Evolutionary conservation across 2,329 filamentous ascomycete species (phyloP), one percentile per base, ranked within the genome.

Genomic region (Lasiodiplodia sp.): DNA sequence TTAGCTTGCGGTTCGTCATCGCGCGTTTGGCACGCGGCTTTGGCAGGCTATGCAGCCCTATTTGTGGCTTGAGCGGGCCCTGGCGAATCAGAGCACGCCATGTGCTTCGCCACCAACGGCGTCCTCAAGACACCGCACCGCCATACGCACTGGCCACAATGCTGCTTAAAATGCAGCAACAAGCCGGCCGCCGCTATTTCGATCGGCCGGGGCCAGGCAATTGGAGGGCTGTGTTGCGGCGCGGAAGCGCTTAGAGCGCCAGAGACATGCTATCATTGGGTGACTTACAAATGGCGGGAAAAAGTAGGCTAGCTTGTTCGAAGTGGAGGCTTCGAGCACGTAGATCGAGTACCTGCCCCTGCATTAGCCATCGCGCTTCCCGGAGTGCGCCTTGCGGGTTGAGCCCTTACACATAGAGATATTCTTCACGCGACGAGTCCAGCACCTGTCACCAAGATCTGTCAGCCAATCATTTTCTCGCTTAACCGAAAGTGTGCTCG

Each of bases 351-450:
- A 86, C 70, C 83, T 86, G 68, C 55, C 70, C 60, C 69, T 90
- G 86, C 67, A 89, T 83, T 72, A 89, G 89, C 77, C 89, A 89
- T 88, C 60, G 85, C 72, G 85, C 87, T 79, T 55, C 52, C 62
- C 55, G 56, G 31, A 66, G 53, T 67, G 21, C 69, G 70, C 67
- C 68, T 72, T 71, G 68, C 49, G 37, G 2, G 79, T 75, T 90
- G 38, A 60, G 62, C 40, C 77, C 81, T 75, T 90, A 94, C 74
- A 93, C 89, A 75, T 92, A 94, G 40, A 94, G 84, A 75, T 94
- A 94, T 78, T 95, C 92, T 75, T 94, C 92, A 73, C 86, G 83
- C 49, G 87, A 86, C 80, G 88, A 86, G 68, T 86, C 83, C 78
- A 89, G 84, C 66, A 89, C 86, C 87, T 88, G 72, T 63, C 55